Percentiles rank a stretch among this genome's conserved stretches.
phyloP scores from a whole-genome alignment of 2,329 filamentous ascomycete species.

The Achaetomium macrosporum region DNA sequence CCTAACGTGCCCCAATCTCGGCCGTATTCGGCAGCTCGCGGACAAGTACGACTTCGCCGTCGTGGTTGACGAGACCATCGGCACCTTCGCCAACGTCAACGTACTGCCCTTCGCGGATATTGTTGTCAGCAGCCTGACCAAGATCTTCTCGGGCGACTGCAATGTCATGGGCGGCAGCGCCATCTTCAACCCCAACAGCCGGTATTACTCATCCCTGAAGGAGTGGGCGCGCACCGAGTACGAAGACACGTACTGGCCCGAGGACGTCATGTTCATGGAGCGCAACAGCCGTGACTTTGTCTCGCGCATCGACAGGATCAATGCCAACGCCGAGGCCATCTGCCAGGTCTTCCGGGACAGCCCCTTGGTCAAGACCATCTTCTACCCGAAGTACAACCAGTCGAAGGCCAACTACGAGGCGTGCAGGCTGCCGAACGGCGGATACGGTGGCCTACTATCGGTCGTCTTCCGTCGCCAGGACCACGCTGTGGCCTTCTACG shows the following conservation, averaged over 20 bases:
- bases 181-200: constrained; percentile 59
- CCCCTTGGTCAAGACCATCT: constrained; percentile 65
- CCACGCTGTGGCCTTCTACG: constrained; percentile 77
- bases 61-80: constrained; percentile 92
- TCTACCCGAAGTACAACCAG: constrained; percentile 77
- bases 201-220: constrained; percentile 66
- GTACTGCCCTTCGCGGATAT: constrained; percentile 85
- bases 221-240: constrained; percentile 57
- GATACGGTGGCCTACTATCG: constrained; percentile 86
- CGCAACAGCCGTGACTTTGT: constrained; percentile 92
- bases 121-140: constrained; percentile 90
- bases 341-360: constrained; percentile 62
- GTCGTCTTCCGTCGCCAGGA: constrained; percentile 67
- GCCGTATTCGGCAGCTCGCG: constrained; percentile 72
- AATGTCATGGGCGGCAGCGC: constrained; percentile 93
- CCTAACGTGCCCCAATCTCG: constrained; percentile 75
- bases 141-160: constrained; percentile 94
- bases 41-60: constrained; percentile 82
- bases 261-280: constrained; percentile 92
- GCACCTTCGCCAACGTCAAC: constrained; percentile 93
- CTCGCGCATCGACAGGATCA: constrained; percentile 75
- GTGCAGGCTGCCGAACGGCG: constrained; percentile 65
- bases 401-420: constrained; percentile 71
- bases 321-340: constrained; percentile 77
- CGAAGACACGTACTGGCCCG: constrained; percentile 89